Conservation (phyloP, 345 rosid species). For the Ricinus communis region DNA sequence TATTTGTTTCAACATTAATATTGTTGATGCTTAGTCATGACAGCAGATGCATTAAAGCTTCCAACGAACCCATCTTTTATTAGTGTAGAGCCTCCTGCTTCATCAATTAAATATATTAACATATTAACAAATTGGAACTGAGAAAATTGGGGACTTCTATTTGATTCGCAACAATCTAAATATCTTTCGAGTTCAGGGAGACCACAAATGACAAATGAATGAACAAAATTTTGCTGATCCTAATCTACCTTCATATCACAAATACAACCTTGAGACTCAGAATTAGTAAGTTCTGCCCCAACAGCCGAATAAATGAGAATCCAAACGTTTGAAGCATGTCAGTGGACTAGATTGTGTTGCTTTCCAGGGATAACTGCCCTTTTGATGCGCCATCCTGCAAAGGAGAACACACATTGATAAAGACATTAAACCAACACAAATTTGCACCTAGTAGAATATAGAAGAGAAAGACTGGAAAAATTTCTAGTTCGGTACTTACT, state of each 20-base stretch:
- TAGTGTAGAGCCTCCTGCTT: neutral
- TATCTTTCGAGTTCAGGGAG: neutral
- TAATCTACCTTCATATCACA: neutral
- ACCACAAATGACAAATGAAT: neutral
- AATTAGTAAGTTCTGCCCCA: neutral
- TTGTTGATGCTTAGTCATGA: too few species aligned
- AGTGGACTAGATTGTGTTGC: slow-evolving; percentile 11
- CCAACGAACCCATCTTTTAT: too few species aligned
- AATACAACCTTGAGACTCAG: neutral
- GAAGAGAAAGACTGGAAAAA: neutral
- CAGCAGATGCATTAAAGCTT: too few species aligned
- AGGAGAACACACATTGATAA: neutral
- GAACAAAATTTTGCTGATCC: neutral
- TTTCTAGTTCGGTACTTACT: slow-evolving; percentile 32
- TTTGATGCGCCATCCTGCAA: slow-evolving; percentile 28
- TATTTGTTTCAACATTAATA: too few species aligned
- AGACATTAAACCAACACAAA: neutral
- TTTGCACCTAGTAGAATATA: neutral
- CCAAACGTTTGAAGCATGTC: neutral
- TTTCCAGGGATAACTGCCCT: slow-evolving; percentile 13
- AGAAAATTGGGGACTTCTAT: neutral
- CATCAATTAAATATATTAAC: neutral
- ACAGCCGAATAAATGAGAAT: neutral
- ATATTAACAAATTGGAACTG: neutral
- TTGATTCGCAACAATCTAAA: neutral